Conservation (phyloP, 2,329 filamentous ascomycete genomes). For the Aspergillus sp. region DNA sequence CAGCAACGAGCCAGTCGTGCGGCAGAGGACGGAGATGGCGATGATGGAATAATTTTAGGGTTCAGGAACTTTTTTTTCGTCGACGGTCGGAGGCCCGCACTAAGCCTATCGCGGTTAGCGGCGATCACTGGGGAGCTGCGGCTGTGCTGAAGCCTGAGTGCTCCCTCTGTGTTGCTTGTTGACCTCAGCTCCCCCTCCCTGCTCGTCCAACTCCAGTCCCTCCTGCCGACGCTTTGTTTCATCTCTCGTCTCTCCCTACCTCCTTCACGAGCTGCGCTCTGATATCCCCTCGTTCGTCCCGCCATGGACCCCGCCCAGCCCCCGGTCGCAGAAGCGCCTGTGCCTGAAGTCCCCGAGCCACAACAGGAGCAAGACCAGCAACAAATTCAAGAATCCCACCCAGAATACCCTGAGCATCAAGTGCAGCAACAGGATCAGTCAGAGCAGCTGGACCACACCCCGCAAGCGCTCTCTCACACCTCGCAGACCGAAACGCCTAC, state of each 20-base stretch:
- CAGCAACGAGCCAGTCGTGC: conserved; percentile 24
- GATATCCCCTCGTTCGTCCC: background rate
- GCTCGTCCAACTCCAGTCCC: conserved; percentile 12
- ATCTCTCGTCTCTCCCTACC: background rate
- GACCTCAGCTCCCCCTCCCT: conserved; percentile 8
- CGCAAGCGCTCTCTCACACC: background rate
- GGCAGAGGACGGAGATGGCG: conserved; percentile 16
- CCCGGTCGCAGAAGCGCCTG: conserved; percentile 20
- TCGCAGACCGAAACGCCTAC: conserved; percentile 24
- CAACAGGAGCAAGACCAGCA: background rate
- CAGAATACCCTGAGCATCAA: background rate
- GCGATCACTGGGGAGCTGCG: conserved; percentile 26
- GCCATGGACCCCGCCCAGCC: conserved; percentile 17
- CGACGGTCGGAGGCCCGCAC: conserved; percentile 19
- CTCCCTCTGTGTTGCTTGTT: conserved; percentile 9
- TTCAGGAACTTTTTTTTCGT: conserved; percentile 34
- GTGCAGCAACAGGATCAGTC: background rate
- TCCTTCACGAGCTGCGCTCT: conserved; percentile 7
- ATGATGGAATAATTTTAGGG: conserved; percentile 14
- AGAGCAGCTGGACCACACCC: conserved; percentile 10
- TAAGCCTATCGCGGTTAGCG: conserved; percentile 38
- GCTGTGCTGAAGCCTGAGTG: conserved; percentile 1
- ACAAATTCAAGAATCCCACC: background rate
- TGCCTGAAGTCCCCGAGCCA: conserved; percentile 9
- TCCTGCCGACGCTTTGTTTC: background rate